Percentiles rank a stretch among this genome's conserved stretches.
Evolutionary conservation across 768 basidiomycete genomes (phyloP).

Genomic region (Auriscalpium orientale): DNA sequence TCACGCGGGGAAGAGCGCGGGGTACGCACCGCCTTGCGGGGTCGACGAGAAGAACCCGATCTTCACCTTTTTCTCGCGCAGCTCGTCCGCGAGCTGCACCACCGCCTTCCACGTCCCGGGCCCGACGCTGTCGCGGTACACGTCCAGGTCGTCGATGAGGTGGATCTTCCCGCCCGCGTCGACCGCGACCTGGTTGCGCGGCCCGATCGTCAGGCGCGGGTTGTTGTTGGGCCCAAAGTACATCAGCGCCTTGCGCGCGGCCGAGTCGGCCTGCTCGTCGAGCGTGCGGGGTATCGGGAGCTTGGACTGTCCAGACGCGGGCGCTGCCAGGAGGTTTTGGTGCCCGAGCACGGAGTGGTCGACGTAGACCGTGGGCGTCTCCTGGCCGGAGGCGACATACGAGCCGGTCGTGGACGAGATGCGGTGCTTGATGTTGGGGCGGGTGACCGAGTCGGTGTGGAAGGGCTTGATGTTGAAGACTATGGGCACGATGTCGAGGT

Average conservation of each 20-base stretch:
- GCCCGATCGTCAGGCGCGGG: constrained; percentile 73
- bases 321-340: constrained; percentile 32
- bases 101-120: constrained; percentile 76
- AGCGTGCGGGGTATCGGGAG: constrained; percentile 71
- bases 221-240: constrained; percentile 78
- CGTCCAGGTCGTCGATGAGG: constrained; percentile 74
- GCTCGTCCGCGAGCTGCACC: constrained; percentile 72
- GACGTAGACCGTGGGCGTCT: constrained; percentile 66
- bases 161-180: constrained; percentile 84
- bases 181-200: constrained; percentile 82
- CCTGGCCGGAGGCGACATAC: constrained; percentile 67
- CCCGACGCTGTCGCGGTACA: constrained; percentile 68
- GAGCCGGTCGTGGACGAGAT: constrained; percentile 76
- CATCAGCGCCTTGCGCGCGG: constrained; percentile 79
- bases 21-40: constrained; percentile 75
- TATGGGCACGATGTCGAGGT: constrained; percentile 75
- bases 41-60: constrained; percentile 95
- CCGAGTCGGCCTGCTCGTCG: constrained; percentile 82
- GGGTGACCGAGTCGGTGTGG: constrained; percentile 72
- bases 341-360: constrained; percentile 44
- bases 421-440: constrained; percentile 76
- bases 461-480: constrained; percentile 82
- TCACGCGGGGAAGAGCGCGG: constrained; percentile 1
- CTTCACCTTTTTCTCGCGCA: constrained; percentile 80
- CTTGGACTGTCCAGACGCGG: constrained; percentile 43